Percentiles rank a stretch among this genome's conserved stretches.
phyloP scores from a whole-genome alignment of 2,329 filamentous ascomycete genomes.

The Arthrinium phaeospermum region DNA sequence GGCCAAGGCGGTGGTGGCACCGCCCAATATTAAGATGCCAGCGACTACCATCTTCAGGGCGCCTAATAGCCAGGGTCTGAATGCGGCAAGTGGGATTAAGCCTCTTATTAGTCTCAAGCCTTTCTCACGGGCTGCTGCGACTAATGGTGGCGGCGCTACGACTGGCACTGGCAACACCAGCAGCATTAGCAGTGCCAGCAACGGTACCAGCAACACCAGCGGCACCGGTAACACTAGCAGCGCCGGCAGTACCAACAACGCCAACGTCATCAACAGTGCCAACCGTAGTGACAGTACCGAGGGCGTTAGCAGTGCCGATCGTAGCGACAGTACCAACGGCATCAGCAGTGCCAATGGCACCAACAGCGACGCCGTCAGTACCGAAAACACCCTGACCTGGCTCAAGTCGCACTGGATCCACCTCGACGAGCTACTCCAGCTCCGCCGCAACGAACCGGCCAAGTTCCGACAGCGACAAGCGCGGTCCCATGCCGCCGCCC shows the following conservation, averaged over 20 bases:
- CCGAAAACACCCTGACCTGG: slow-evolving; percentile 42
- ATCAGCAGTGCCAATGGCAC: neutral
- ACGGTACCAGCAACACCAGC: neutral
- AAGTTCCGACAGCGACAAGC: slow-evolving; percentile 40
- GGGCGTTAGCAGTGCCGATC: neutral
- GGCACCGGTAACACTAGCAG: neutral
- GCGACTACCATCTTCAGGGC: neutral
- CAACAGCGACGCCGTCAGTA: neutral
- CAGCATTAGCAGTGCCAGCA: too few species aligned
- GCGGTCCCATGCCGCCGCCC: neutral
- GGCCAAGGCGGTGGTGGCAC: neutral
- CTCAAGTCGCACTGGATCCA: slow-evolving; percentile 58
- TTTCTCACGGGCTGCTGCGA: neutral
- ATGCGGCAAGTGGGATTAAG: neutral
- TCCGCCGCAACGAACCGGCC: slow-evolving; percentile 50
- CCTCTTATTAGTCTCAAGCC: neutral
- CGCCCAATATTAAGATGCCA: neutral
- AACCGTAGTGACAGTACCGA: neutral
- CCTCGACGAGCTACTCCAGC: slow-evolving; percentile 57
- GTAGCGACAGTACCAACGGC: neutral
- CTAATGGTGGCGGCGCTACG: neutral
- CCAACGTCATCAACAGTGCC: neutral
- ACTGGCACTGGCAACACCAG: neutral
- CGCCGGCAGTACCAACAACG: neutral
- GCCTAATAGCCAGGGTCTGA: neutral